Evolutionary conservation across 1,284 basidiomycete species (phyloP).

Genomic region (Ustilago loliicola): DNA sequence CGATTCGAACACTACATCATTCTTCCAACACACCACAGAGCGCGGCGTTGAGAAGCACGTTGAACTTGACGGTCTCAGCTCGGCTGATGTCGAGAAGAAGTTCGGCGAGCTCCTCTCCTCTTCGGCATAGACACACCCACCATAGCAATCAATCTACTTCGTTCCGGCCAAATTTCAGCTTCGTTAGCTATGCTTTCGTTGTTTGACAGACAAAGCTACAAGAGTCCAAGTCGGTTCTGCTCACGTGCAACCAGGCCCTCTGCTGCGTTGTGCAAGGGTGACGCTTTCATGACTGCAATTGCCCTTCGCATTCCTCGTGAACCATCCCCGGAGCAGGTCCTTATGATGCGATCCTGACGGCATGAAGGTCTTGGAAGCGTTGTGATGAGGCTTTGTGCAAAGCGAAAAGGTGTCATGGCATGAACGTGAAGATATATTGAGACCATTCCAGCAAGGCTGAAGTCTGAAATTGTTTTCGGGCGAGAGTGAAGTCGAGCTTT

Average conservation of each 20-base stretch:
- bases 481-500: constrained; percentile 15
- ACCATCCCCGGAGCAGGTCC: no score
- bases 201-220: not conserved
- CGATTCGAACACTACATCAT: not conserved
- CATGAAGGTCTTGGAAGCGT: no score
- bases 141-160: constrained; percentile 3
- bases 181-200: not conserved
- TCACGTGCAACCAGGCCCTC: no score
- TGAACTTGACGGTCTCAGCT: constrained; percentile 65
- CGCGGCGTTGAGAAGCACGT: constrained; percentile 66
- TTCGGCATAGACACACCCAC: constrained; percentile 22
- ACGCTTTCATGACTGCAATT: no score
- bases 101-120: constrained; percentile 60
- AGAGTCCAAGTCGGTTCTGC: no score
- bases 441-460: no score
- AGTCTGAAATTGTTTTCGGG: constrained; percentile 11
- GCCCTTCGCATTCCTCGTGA: no score
- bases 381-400: no score
- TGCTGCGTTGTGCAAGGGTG: no score
- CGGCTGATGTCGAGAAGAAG: constrained; percentile 66
- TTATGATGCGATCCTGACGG: no score
- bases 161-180: not conserved
- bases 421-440: no score
- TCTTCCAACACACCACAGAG: constrained; percentile 36
- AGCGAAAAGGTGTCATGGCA: no score